phyloP scores from a whole-genome alignment of 2,329 filamentous ascomycete species.

The Colletotrichum sp. region DNA sequence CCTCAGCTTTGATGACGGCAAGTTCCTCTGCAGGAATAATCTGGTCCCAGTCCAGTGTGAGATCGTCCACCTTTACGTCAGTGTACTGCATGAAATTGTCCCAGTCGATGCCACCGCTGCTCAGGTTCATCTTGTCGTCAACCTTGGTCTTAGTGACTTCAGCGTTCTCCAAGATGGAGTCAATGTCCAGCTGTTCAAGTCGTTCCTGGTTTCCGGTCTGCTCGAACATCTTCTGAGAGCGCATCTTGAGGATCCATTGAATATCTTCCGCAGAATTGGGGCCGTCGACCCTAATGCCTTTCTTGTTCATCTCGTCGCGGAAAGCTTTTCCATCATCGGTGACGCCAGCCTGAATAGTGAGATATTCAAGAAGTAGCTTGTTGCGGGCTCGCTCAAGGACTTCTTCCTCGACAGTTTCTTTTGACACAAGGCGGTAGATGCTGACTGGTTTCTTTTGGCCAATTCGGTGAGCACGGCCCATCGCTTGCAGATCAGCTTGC shows the following conservation, averaged over 20 bases:
- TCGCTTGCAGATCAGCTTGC: constrained; percentile 95
- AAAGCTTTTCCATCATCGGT: constrained; percentile 91
- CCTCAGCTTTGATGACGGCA: constrained; percentile 86
- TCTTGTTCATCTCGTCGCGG: constrained; percentile 77
- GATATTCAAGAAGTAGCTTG: constrained; percentile 95
- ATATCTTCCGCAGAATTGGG: constrained; percentile 94
- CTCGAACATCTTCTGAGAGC: constrained; percentile 99
- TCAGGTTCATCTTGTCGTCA: constrained; percentile 87
- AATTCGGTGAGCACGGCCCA: constrained; percentile 97
- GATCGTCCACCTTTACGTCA: constrained; percentile 90
- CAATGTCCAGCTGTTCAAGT: constrained; percentile 95
- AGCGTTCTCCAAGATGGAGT: constrained; percentile 94
- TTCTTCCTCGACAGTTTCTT: constrained; percentile 98
- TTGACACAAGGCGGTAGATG: constrained; percentile 94
- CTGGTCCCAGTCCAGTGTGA: constrained; percentile 89
- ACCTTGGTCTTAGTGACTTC: constrained; percentile 97
- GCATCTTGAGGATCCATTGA: constrained; percentile 93
- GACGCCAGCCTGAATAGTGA: constrained; percentile 95
- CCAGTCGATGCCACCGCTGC: constrained; percentile 82
- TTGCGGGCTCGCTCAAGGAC: constrained; percentile 95
- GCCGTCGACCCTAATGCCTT: constrained; percentile 75
- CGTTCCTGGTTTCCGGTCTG: constrained; percentile 96
- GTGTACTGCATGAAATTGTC: constrained; percentile 98
- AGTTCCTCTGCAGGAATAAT: constrained; percentile 96
- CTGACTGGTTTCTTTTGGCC: constrained; percentile 96